These are phyloP conservation scores for Venustampulla echinocandica DNA, from an alignment of 495 filamentous ascomycete species.

Conservation along the genomic window DNA sequence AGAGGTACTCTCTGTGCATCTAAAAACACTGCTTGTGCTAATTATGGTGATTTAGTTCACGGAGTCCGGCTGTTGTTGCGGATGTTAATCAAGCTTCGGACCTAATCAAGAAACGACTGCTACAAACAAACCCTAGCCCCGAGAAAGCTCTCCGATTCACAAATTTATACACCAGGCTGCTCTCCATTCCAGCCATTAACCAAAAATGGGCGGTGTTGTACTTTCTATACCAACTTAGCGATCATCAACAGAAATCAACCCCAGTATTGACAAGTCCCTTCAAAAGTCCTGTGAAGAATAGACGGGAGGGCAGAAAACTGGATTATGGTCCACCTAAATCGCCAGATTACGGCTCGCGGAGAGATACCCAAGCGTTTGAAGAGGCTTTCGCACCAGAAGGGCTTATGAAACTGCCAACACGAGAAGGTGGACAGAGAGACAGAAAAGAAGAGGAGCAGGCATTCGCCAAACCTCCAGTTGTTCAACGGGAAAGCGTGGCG, in stretches of 20 bases:
- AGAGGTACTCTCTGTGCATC: constrained; percentile 29
- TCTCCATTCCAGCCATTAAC: constrained; percentile 81
- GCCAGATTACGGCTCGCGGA: constrained; percentile 18
- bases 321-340: constrained; percentile 11
- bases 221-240: constrained; percentile 73
- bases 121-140: constrained; percentile 63
- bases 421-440: constrained; percentile 18
- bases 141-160: constrained; percentile 83
- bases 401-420: constrained; percentile 23
- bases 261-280: constrained; percentile 22
- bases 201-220: constrained; percentile 97
- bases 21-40: constrained; percentile 1
- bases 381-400: constrained; percentile 50
- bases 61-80: constrained; percentile 27
- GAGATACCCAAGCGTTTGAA: constrained; percentile 35
- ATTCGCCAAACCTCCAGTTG: constrained; percentile 13
- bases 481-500: constrained; percentile 31
- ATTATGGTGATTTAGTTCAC: constrained; percentile 10
- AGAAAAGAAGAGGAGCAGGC: constrained; percentile 20
- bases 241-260: constrained; percentile 30
- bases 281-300: constrained; percentile 21
- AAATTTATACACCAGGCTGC: constrained; percentile 76
- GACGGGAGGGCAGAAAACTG: not conserved
- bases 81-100: constrained; percentile 80
- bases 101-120: constrained; percentile 78